phyloP scores from a whole-genome alignment of 2,329 filamentous ascomycete genomes.

The Hypocreales sp. region DNA sequence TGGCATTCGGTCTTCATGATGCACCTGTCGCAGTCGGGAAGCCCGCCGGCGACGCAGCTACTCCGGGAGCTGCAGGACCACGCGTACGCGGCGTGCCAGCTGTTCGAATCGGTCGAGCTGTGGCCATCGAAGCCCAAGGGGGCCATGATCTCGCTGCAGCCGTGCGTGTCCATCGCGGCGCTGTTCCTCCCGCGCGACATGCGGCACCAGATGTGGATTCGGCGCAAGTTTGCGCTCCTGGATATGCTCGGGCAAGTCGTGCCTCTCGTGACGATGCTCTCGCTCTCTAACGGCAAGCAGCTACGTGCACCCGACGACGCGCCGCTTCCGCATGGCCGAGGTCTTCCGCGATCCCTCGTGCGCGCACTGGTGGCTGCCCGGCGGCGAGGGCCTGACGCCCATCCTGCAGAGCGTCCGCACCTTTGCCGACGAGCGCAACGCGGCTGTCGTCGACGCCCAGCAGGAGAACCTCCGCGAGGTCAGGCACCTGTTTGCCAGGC shows the following conservation, averaged over 20 bases:
- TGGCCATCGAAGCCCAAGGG: slow-evolving; percentile 59
- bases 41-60: slow-evolving; percentile 33
- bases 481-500: slow-evolving; percentile 53
- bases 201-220: slow-evolving; percentile 62
- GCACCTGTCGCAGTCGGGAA: slow-evolving; percentile 59
- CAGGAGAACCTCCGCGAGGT: slow-evolving; percentile 58
- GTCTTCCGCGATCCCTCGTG: slow-evolving; percentile 59
- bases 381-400: slow-evolving; percentile 59
- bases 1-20: slow-evolving; percentile 67
- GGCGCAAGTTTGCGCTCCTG: slow-evolving; percentile 61
- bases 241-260: slow-evolving; percentile 60
- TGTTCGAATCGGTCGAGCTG: slow-evolving; percentile 63
- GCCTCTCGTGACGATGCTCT: neutral
- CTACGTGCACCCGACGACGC: slow-evolving; percentile 65
- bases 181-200: slow-evolving; percentile 67
- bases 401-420: slow-evolving; percentile 63
- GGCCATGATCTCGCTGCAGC: slow-evolving; percentile 56
- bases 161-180: slow-evolving; percentile 58
- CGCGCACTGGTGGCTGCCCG: slow-evolving; percentile 77
- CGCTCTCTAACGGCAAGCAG: slow-evolving; percentile 26
- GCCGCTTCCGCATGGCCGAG: slow-evolving; percentile 61
- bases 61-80: slow-evolving; percentile 40
- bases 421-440: slow-evolving; percentile 66
- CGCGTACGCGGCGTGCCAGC: slow-evolving; percentile 56
- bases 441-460: slow-evolving; percentile 38